phyloP scores from a whole-genome alignment of 805 yeast species.

The Myxozyma melibiosi region DNA sequence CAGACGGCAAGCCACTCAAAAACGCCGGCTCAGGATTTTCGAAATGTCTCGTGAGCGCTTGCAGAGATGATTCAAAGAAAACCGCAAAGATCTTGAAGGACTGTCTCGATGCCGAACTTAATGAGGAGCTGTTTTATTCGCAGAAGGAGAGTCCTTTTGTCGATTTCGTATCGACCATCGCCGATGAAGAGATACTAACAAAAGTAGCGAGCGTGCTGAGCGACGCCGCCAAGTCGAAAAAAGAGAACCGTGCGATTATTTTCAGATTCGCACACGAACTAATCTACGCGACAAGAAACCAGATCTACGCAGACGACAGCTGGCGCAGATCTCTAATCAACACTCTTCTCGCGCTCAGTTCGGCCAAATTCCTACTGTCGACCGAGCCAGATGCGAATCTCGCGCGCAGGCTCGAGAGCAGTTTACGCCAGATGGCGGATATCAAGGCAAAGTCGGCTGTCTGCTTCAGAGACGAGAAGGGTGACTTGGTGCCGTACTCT shows the following conservation, averaged over 20 bases:
- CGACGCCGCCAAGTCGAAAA: not conserved
- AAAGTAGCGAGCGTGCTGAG: not conserved
- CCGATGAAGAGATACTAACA: not conserved
- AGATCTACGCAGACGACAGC: not conserved
- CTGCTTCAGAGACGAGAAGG: not conserved
- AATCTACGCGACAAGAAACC: not conserved
- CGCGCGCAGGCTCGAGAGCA: not conserved
- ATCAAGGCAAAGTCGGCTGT: not conserved
- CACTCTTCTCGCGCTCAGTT: not conserved
- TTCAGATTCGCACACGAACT: not conserved
- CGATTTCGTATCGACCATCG: not conserved
- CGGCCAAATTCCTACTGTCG: no score
- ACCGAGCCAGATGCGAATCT: no score
- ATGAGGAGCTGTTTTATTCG: no score
- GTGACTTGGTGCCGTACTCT: constrained; percentile 3
- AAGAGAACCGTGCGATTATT: not conserved
- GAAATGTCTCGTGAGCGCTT: not conserved
- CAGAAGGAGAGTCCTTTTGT: not conserved
- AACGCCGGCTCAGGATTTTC: no score
- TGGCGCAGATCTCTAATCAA: constrained; percentile 7
- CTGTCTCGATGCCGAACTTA: no score
- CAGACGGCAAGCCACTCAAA: no score
- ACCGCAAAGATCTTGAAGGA: not conserved
- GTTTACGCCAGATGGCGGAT: not conserved
- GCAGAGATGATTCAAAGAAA: not conserved